Evolutionary conservation across 2,329 filamentous ascomycete genomes (phyloP).

Genomic region (Sphaerostilbella broomeana): DNA sequence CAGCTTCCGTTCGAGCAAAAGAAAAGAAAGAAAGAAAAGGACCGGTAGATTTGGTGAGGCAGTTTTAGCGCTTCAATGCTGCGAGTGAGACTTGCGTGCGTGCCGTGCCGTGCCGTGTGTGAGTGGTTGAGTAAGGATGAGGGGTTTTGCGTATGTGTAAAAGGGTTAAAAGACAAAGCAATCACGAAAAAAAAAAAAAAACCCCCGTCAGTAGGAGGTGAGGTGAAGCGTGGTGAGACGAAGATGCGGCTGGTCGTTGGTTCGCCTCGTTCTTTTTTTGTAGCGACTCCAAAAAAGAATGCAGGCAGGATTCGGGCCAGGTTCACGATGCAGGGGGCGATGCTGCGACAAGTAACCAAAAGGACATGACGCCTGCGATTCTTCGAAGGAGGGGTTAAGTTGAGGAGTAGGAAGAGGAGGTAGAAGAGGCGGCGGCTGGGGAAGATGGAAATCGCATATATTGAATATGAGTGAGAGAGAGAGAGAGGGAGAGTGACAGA

Average conservation of each 20-base stretch:
- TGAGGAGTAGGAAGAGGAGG: background rate
- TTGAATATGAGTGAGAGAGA: no score
- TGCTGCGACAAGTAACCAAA: slow-evolving; percentile 5
- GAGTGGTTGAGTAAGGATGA: no score
- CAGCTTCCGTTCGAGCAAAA: no score
- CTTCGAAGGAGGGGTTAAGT: slow-evolving; percentile 5
- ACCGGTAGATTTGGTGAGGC: no score
- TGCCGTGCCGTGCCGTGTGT: no score
- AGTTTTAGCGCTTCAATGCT: no score
- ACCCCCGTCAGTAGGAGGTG: background rate
- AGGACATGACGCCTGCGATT: slow-evolving; percentile 11
- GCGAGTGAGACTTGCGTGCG: no score
- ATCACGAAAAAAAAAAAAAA: slow-evolving; percentile 2
- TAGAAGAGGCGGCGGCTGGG: background rate
- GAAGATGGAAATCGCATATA: background rate
- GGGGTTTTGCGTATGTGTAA: no score
- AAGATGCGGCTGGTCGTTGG: background rate
- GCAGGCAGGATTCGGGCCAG: slow-evolving; percentile 6
- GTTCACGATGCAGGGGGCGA: slow-evolving; percentile 14
- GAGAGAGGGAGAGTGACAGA: background rate
- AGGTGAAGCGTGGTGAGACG: slow-evolving; percentile 9
- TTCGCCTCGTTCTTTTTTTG: background rate
- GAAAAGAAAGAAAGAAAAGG: background rate
- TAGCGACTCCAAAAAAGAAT: no score
- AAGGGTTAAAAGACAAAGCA: no score